These are phyloP conservation scores for Peronospora destructor DNA, from an alignment of 352 stramenopile genomes.

Conservation along the genomic window DNA sequence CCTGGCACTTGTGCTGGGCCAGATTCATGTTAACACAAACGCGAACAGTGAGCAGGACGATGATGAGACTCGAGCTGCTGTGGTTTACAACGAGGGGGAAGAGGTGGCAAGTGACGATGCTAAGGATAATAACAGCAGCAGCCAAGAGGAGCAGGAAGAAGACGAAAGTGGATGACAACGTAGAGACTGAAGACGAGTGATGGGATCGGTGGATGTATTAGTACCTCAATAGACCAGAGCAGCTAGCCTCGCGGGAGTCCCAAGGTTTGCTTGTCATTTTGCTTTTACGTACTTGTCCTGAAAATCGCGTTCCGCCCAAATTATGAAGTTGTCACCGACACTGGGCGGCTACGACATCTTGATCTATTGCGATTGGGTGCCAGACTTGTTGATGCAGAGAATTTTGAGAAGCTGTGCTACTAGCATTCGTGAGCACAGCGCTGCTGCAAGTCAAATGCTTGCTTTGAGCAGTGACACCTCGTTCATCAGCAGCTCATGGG, in stretches of 20 bases:
- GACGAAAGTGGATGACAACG: constrained; percentile 38
- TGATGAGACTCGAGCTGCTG: constrained; percentile 43
- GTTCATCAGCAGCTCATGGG: too few species aligned
- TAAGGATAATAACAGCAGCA: constrained; percentile 35
- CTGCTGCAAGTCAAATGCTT: constrained; percentile 27
- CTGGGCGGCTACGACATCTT: constrained; percentile 47
- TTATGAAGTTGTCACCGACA: constrained; percentile 34
- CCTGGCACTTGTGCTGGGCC: constrained; percentile 71
- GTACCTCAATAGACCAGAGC: constrained; percentile 53
- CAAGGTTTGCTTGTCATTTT: constrained; percentile 20
- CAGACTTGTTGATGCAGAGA: constrained; percentile 27
- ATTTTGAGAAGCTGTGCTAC: constrained; percentile 39
- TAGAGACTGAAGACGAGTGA: constrained; percentile 36
- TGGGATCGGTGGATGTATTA: constrained; percentile 32
- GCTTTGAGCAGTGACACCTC: too few species aligned
- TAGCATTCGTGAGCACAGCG: too few species aligned
- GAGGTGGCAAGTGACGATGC: constrained; percentile 31
- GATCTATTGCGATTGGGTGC: constrained; percentile 48
- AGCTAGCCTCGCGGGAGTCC: constrained; percentile 19
- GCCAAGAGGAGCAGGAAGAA: constrained; percentile 48
- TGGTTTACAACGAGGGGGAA: constrained; percentile 65
- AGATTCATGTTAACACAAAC: constrained; percentile 70
- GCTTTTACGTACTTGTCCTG: constrained; percentile 10
- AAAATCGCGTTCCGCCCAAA: constrained; percentile 1
- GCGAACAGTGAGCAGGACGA: constrained; percentile 29